Evolutionary conservation across 495 filamentous ascomycete genomes (phyloP), one percentile per base, ranked within the genome.

Genomic region (Aspergillus bertholletiae): DNA sequence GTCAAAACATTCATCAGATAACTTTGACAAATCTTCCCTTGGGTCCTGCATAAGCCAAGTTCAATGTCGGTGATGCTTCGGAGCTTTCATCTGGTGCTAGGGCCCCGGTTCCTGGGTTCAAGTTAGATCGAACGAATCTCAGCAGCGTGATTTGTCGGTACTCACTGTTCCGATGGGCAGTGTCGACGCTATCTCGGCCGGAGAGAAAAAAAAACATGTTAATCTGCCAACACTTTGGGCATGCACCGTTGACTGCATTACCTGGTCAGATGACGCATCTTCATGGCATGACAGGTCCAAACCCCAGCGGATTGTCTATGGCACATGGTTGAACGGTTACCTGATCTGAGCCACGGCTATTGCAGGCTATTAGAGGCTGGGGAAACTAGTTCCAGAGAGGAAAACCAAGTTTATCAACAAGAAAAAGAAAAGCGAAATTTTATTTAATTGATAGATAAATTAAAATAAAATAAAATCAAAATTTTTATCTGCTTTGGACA

Each of bases 201-300:
- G 39, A 5, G n/a, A 22, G 22, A 43, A 43, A n/a, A n/a, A n/a
- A n/a, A n/a, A n/a, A n/a, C n/a, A 8, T 7, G 17, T 11, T 43
- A 21, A 15, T 21, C 18, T 7, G 22, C 17, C 39, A 43, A 21
- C 39, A 43, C n/a, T 13, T n/a, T n/a, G 13, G 12, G 13, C 34
- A 15, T 37, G 39, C 20, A 43, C 21, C 18, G 3, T 18, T 18
- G 39, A 22, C 9, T 43, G 18, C n/a, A 43, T 43, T 12, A 22
- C 7, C 9, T 18, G 49, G 49, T 51, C 35, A 51, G 49, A 35
- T 51, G 49, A 51, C 39, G 35, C 23, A 39, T 5, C 47, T 26
- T 30, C 21, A 43, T 51, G 34, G 35, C 40, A 40, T 43, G 35
- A 43, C 34, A n/a, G 30, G 28, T 43, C n/a, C 30, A 32, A 37